phyloP scores from a whole-genome alignment of 768 basidiomycete species.

The Sistotremastrum suecicum region DNA sequence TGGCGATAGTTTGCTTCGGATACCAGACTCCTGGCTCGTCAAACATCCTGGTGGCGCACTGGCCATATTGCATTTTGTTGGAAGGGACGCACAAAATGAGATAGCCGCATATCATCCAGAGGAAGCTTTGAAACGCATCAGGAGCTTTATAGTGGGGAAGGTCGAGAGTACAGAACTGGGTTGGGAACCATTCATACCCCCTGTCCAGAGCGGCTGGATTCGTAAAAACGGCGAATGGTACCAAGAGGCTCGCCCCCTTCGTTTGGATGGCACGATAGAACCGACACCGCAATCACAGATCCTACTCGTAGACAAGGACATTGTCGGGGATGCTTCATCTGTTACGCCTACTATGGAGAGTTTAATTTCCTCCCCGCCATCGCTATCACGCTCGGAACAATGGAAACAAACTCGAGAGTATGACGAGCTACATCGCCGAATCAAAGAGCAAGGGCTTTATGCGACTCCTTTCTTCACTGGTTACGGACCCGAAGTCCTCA shows the following conservation, averaged over 20 bases:
- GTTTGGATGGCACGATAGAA: conserved; percentile 19
- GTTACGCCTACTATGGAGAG: conserved; percentile 27
- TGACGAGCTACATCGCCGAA: conserved; percentile 57
- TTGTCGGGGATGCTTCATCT: conserved; percentile 11
- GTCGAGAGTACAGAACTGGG: conserved; percentile 36
- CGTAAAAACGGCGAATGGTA: conserved; percentile 45
- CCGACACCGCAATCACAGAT: conserved; percentile 31
- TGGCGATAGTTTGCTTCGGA: conserved; percentile 43
- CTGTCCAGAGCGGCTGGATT: conserved; percentile 76
- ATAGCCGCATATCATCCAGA: conserved; percentile 81
- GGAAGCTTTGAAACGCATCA: conserved; percentile 35
- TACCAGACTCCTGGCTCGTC: conserved; percentile 65
- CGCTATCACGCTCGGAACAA: conserved; percentile 43
- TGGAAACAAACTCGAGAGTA: conserved; percentile 64
- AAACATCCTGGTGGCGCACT: conserved; percentile 84
- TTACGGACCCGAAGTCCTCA: conserved; percentile 78
- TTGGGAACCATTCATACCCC: conserved; percentile 77
- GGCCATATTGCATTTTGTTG: conserved; percentile 87
- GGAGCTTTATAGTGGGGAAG: conserved; percentile 53
- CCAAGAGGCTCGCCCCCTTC: conserved; percentile 40
- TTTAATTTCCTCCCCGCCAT: conserved; percentile 38
- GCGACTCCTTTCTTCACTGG: conserved; percentile 70
- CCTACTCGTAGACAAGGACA: conserved; percentile 38
- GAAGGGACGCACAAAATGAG: conserved; percentile 89
- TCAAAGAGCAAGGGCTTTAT: conserved; percentile 75